Base-by-base conservation (phyloP, 257 asterid species). In the Leptodermis oblonga region DNA sequence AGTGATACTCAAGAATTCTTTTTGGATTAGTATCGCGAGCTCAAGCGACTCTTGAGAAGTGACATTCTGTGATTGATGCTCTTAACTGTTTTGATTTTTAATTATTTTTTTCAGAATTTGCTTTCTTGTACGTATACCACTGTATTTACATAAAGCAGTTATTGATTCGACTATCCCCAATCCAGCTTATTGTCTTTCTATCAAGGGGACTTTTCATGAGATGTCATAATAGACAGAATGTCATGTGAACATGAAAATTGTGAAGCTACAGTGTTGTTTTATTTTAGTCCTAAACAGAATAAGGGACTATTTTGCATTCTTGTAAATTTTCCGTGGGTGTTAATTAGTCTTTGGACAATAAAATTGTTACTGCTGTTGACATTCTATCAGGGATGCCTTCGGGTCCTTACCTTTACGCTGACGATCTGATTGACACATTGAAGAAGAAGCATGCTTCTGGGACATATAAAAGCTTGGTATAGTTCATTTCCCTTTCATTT, bases 381-480 rank as follows among this genome's bases (percentile, higher is more conserved):
- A 37, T 76, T 63, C 80, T 52, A 62, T 65, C 87, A 94, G 99
- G 96, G 80, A 94, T 88, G 92, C 99, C 99, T 37, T 56, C 85
- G 12, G 70, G 86, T 67, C 95, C 93, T 65, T 82, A 86, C 70
- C 79, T 94, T 68, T 94, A 94, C 65, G 99, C 99, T 0, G 48
- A 91, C 49, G 97, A 91, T 59, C 80, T 94, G 52, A 77, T 67
- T 67, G 68, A 74, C 14, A 85, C 78, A 54, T 76, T 94, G 86
- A 86, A 82, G 83, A 79, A 77, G 82, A 94, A 84, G 79, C 90
- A 91, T 78, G 95, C 92, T 64, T 81, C 92, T 30, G 97, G 97
- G 69, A 84, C 96, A 68, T 94, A 94, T 64, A 82, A 87, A 83
- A 89, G 91, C 80, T 74, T 94, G 97, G 99, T 93, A 85, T 76